These are phyloP conservation scores for Taphrina sp. DNA, from an alignment of 1,139 yeast species.

Conservation along the genomic window DNA sequence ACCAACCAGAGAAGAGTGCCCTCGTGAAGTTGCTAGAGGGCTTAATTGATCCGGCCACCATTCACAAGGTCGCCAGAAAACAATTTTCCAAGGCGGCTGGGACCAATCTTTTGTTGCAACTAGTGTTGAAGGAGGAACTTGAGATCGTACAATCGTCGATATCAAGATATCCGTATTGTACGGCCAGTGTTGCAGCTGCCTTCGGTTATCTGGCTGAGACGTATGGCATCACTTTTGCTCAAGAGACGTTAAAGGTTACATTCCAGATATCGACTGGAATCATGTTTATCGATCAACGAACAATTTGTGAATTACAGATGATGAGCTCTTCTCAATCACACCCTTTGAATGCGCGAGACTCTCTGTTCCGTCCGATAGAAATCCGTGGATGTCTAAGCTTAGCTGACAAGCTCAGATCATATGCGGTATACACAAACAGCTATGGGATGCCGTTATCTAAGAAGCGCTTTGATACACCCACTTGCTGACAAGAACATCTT, in stretches of 20 bases:
- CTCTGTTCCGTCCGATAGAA: too few relatives aligned
- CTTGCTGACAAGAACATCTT: slow-evolving; percentile 47
- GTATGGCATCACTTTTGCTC: slow-evolving; percentile 38
- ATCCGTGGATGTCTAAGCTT: too few relatives aligned
- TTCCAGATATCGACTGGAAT: slow-evolving; percentile 41
- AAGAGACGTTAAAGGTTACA: slow-evolving; percentile 45
- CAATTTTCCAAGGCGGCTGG: slow-evolving; percentile 42
- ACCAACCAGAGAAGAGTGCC: slow-evolving; percentile 43
- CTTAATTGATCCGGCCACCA: slow-evolving; percentile 43
- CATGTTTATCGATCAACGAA: slow-evolving; percentile 48
- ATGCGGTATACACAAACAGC: slow-evolving; percentile 49
- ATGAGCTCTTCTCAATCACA: slow-evolving; percentile 45
- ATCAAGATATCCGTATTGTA: slow-evolving; percentile 40
- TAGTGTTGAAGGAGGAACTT: slow-evolving; percentile 39
- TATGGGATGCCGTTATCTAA: slow-evolving; percentile 50
- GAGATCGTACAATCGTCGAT: slow-evolving; percentile 39
- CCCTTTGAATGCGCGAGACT: too few relatives aligned
- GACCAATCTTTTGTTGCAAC: slow-evolving; percentile 38
- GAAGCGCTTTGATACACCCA: slow-evolving; percentile 50
- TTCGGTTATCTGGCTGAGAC: slow-evolving; percentile 40
- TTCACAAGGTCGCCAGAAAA: slow-evolving; percentile 41
- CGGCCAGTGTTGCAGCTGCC: slow-evolving; percentile 47
- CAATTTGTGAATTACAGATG: slow-evolving; percentile 47
- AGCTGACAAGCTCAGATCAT: slow-evolving; percentile 42
- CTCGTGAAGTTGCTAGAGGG: slow-evolving; percentile 46